Percentiles rank a stretch among this genome's conserved stretches.
Evolutionary conservation across 2,329 filamentous ascomycete genomes (phyloP).

Genomic region (Camillea tinctor): DNA sequence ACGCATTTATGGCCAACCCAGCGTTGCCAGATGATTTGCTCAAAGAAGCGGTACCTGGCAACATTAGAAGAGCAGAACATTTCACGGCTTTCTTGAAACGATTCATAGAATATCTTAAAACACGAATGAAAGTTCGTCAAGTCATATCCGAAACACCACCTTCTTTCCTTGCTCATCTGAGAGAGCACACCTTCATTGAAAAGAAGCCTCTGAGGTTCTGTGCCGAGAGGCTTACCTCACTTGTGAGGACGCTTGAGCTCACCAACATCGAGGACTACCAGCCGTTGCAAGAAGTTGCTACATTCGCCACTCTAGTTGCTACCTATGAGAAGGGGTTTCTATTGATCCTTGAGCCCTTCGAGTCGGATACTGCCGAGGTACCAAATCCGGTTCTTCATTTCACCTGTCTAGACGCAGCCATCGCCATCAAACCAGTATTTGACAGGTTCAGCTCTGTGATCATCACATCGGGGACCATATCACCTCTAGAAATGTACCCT

Average conservation of each 20-base stretch:
- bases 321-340: conserved; percentile 97
- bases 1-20: conserved; percentile 97
- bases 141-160: conserved; percentile 96
- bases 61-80: conserved; percentile 93
- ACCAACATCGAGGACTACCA: conserved; percentile 99
- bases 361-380: conserved; percentile 91
- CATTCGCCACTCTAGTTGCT: conserved; percentile 91
- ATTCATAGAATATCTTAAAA: conserved; percentile 97
- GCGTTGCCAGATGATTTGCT: conserved; percentile 90
- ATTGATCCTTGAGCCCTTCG: conserved; percentile 94
- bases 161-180: conserved; percentile 89
- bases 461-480: conserved; percentile 96
- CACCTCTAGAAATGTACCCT: conserved; percentile 96
- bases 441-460: conserved; percentile 97
- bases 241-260: conserved; percentile 91
- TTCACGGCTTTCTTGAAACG: conserved; percentile 93
- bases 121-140: conserved; percentile 95
- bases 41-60: conserved; percentile 93
- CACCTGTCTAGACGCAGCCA: conserved; percentile 93
- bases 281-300: conserved; percentile 93
- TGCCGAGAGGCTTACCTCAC: conserved; percentile 87
- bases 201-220: conserved; percentile 94
- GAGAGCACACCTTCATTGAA: conserved; percentile 96
- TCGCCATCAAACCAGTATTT: conserved; percentile 96
- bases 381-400: conserved; percentile 97